Evolutionary conservation across 1,284 basidiomycete genomes (phyloP).

Genomic region (Papiliotrema flavescens): DNA sequence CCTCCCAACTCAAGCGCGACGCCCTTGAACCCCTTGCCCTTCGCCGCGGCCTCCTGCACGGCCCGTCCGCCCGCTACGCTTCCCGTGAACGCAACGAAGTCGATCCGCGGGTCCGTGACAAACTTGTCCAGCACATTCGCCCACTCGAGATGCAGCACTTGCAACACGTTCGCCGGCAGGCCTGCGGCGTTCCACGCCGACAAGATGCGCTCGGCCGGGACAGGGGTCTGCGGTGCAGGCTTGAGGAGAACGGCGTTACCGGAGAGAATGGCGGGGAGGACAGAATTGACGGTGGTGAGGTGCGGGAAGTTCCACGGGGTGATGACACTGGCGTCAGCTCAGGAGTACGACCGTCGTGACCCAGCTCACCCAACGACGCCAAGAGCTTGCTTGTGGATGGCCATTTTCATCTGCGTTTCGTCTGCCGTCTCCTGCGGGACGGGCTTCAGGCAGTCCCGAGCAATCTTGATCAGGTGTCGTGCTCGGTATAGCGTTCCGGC

Average conservation of each 20-base stretch:
- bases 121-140: slow-evolving; percentile 60
- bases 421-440: slow-evolving; percentile 70
- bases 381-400: slow-evolving; percentile 74
- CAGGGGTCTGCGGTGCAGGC: slow-evolving; percentile 89
- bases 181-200: slow-evolving; percentile 67
- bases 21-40: slow-evolving; percentile 65
- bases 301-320: slow-evolving; percentile 70
- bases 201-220: slow-evolving; percentile 76
- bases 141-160: slow-evolving; percentile 74
- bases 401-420: slow-evolving; percentile 74
- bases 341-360: no score
- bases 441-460: slow-evolving; percentile 70
- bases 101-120: slow-evolving; percentile 64
- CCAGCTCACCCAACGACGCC: slow-evolving; percentile 98
- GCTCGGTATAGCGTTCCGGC: slow-evolving; percentile 76
- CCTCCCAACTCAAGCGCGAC: slow-evolving; percentile 74
- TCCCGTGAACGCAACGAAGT: slow-evolving; percentile 88
- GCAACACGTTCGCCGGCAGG: slow-evolving; percentile 69
- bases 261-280: slow-evolving; percentile 80
- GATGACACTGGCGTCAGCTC: slow-evolving; percentile 19
- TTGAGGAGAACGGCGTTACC: slow-evolving; percentile 87
- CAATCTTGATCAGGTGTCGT: slow-evolving; percentile 79
- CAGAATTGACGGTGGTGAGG: slow-evolving; percentile 80
- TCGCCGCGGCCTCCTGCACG: slow-evolving; percentile 48
- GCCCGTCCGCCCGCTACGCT: slow-evolving; percentile 58